Base-by-base conservation (phyloP, 23 red algal genomes). In the Chondrus crispus region DNA sequence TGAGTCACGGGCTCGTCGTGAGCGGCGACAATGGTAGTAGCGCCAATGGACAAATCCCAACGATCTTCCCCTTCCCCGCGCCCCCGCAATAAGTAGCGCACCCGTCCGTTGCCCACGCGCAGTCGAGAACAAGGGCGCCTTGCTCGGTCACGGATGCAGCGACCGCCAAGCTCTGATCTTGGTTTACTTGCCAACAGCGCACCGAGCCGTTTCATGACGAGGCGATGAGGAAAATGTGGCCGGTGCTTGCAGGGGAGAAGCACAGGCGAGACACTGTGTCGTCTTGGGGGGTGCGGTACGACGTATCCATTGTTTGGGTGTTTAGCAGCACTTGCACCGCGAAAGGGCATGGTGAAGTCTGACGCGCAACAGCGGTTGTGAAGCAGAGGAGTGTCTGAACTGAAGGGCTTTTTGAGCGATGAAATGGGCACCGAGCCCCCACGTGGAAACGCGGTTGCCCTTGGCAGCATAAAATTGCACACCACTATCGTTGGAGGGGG, bases 121-220 rank as follows among this genome's bases (percentile, higher is more conserved):
- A 46, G 33, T 93, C 94, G 47, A 99, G 80, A 32, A 99, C 69
- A 16, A 94, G 97, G 2, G 87, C 91, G 13, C 35, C 39, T 26
- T 94, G 84, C 41, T 54, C 45, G 22, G 81, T 86, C 72, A 93
- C 36, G 11, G 87, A 80, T 12, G 95, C 82, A 14, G 81, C 84
- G 16, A 71, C 77, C 8, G 94, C 95, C 24, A 88, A 88, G 30
- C 76, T 74, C 26, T 57, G 3, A 6, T 75, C 42, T 3, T 78
- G 32, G 28, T 96, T 63, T 0, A 99, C 75, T 43, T 96, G 90
- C 91, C 94, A 99, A 2, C 78, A 68, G 28, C 97, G 94, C 74
- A 95, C 87, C 41, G 93, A 88, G 47, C 95, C 95, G 81, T 99
- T 95, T 94, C 97, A 99, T 4, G 94, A 93, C 22, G 89, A 85